phyloP scores from a whole-genome alignment of 345 rosid genomes.

The Mercurialis annua region DNA sequence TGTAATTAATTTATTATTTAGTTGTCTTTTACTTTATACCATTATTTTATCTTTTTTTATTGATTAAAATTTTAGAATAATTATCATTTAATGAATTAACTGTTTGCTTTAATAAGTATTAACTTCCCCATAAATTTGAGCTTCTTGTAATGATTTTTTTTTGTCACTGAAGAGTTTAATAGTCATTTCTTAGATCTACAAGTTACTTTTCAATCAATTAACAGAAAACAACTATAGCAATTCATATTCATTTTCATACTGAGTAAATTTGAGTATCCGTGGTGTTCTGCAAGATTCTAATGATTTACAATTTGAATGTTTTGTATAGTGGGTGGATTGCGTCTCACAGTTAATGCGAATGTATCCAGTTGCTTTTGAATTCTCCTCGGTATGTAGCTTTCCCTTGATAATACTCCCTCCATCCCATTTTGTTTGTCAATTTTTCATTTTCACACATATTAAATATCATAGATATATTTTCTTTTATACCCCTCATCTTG shows the following conservation, averaged over 20 bases:
- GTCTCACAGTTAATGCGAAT: constrained; percentile 84
- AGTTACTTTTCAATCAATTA: not conserved
- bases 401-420: too few relatives aligned
- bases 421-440: too few relatives aligned
- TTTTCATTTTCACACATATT: too few relatives aligned
- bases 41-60: too few relatives aligned
- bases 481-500: too few relatives aligned
- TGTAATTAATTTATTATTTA: too few relatives aligned
- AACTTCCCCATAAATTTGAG: too few relatives aligned
- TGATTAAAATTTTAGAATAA: too few relatives aligned
- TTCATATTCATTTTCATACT: not conserved
- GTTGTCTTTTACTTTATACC: too few relatives aligned
- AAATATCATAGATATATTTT: too few relatives aligned
- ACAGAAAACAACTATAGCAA: not conserved
- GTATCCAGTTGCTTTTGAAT: constrained; percentile 96
- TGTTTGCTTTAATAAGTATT: too few relatives aligned
- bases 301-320: not conserved
- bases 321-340: constrained; percentile 98
- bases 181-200: not conserved
- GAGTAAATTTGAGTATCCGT: not conserved
- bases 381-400: constrained; percentile 73
- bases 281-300: constrained; percentile 2
- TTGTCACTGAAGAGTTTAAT: not conserved
- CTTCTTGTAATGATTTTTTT: not conserved
- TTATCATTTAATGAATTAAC: too few relatives aligned